phyloP scores from a whole-genome alignment of 2,329 filamentous ascomycete species.

The Fusarium lateritium region DNA sequence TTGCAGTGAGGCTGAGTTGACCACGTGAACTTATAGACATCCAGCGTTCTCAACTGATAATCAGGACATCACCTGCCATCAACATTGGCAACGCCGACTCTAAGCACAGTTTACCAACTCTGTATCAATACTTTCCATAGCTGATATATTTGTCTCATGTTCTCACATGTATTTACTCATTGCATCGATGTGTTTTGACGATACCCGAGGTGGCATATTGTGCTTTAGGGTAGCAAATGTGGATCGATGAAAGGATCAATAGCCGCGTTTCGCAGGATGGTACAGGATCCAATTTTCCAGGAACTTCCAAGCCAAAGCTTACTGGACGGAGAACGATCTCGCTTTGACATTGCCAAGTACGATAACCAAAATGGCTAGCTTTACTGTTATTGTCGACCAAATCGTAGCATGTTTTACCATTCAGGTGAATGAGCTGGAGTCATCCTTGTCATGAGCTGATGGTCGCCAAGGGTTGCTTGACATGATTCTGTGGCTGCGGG shows the following conservation, averaged over 20 bases:
- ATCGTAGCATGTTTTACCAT: conserved; percentile 21
- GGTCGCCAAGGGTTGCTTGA: conserved; percentile 1
- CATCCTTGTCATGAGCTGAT: conserved; percentile 20
- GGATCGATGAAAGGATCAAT: background rate
- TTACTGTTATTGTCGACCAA: background rate
- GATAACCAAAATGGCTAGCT: background rate
- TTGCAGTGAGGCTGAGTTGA: too few species aligned
- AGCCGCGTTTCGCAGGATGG: too few species aligned
- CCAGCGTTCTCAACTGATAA: too few species aligned
- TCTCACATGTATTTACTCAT: background rate
- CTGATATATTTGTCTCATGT: too few species aligned
- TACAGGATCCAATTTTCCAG: too few species aligned
- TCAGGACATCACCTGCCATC: too few species aligned
- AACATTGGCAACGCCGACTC: too few species aligned
- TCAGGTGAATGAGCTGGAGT: conserved; percentile 19
- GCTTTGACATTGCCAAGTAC: background rate
- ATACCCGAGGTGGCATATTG: background rate
- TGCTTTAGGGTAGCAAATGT: background rate
- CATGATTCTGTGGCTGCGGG: conserved; percentile 17
- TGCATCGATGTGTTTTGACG: background rate
- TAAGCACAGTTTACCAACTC: too few species aligned
- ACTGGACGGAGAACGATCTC: background rate
- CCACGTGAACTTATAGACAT: too few species aligned
- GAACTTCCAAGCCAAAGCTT: background rate
- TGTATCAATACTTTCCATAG: too few species aligned